Conservation (phyloP, 108 stramenopile genomes). For the Mayamaea pseudoterrestris region DNA sequence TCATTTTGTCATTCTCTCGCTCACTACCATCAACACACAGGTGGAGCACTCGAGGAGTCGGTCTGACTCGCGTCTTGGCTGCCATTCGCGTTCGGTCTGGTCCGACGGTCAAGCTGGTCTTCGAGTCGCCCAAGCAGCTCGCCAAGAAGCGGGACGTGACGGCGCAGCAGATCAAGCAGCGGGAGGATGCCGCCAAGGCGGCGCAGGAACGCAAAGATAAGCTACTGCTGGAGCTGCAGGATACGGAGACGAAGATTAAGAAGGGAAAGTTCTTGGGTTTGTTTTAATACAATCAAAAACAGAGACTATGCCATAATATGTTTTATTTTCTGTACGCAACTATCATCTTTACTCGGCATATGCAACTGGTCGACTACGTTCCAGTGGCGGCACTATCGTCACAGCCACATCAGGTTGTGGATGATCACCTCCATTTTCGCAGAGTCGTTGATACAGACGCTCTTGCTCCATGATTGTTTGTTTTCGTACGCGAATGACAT, state of each 20-base stretch:
- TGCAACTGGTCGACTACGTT: too few species aligned
- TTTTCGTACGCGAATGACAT: conserved; percentile 1
- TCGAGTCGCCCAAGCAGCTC: conserved; percentile 45
- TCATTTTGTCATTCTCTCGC: too few species aligned
- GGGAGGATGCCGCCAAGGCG: conserved; percentile 51
- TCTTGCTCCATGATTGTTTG: neutral
- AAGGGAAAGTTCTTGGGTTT: conserved; percentile 81
- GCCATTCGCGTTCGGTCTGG: conserved; percentile 84
- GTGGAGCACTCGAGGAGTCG: conserved; percentile 81
- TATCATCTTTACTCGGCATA: too few species aligned
- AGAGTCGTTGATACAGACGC: neutral
- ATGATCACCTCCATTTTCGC: too few species aligned
- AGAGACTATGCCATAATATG: too few species aligned
- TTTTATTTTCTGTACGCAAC: too few species aligned
- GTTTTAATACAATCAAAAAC: too few species aligned
- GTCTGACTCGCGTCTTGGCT: conserved; percentile 77
- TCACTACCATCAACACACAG: too few species aligned
- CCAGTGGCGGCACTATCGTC: too few species aligned
- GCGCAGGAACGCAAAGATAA: conserved; percentile 76
- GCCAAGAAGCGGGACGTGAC: conserved; percentile 47
- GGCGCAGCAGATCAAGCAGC: conserved; percentile 51
- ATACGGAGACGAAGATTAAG: conserved; percentile 69
- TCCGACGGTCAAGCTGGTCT: conserved; percentile 70
- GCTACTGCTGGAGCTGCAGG: conserved; percentile 56
- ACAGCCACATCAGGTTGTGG: too few species aligned